Base-by-base conservation (phyloP, 2,329 filamentous ascomycete genomes). In the Ampelomyces quisqualis region DNA sequence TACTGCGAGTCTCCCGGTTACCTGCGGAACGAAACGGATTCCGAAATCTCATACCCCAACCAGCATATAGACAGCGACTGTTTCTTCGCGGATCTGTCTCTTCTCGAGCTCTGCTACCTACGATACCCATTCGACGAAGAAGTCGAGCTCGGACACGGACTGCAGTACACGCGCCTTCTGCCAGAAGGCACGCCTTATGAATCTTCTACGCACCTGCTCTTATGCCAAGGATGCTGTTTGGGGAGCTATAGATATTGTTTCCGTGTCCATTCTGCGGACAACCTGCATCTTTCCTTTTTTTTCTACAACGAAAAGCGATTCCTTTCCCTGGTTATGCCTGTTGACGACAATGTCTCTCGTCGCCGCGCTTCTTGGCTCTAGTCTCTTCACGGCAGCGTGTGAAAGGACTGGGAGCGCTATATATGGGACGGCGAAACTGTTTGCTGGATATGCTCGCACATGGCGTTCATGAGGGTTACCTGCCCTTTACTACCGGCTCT, bases 51-150 rank as follows among this genome's bases (percentile, higher is more conserved):
- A 71, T 72, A 71, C 70, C 70, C 70, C 65, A 64, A 71, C 58
- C 69, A 71, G 70, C 70, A 73, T 72, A 73, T 74, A 74, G 72
- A 74, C 65, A 72, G 70, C 71, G 70, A 71, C 65, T 69, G 68
- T 73, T 73, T 71, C 60, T 64, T 58, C 67, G 65, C 64, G 63
- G 59, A 60, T 60, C 65, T 64, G 64, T 62, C 59, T 67, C 56
- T 62, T 62, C 63, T 65, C 62, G 64, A 66, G 64, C 60, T 62
- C 60, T 56, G 55, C 62, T 67, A 58, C 62, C 67, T 55, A 65
- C 57, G 63, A 65, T 62, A 64, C 58, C 59, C 64, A 53, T 34
- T 59, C 54, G 59, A 64, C 63, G 55, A 56, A 53, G 49, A 47
- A 34, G 56, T 60, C 58, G 63, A 65, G 63, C 61, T 65, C 57